Conservation (phyloP, 352 stramenopile species). For the Pythium sukuiense region DNA sequence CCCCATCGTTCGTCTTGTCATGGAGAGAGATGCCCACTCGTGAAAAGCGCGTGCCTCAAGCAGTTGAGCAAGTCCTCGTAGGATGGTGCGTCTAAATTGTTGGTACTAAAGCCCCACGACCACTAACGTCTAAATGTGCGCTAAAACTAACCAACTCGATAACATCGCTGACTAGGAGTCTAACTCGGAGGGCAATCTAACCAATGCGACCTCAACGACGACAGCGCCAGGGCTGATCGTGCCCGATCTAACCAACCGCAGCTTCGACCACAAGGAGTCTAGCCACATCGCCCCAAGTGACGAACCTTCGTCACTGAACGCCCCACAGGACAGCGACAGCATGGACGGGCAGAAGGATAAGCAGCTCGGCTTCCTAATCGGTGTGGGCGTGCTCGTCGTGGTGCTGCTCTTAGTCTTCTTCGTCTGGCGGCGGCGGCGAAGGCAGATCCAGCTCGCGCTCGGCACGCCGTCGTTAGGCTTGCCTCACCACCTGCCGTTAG, state of each 20-base stretch:
- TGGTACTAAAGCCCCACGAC: background rate
- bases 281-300: background rate
- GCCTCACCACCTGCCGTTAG: conserved; percentile 6
- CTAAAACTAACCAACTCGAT: background rate
- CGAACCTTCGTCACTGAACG: background rate
- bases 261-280: background rate
- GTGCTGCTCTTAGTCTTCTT: background rate
- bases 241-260: background rate
- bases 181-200: background rate
- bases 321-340: conserved; percentile 13
- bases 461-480: conserved; percentile 16
- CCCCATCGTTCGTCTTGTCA: background rate
- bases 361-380: background rate
- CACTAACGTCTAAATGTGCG: background rate
- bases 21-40: background rate
- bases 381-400: background rate
- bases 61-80: background rate
- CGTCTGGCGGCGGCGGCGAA: background rate
- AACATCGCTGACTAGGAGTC: background rate
- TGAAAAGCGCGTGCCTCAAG: background rate
- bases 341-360: conserved; percentile 6
- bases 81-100: background rate
- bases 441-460: background rate
- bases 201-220: background rate
- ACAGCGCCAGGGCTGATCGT: background rate